A percentile compares a stretch with the other conserved stretches of the same genome.
Evolutionary conservation across 257 asterid species (phyloP).

Genomic region (Solanum chaucha): DNA sequence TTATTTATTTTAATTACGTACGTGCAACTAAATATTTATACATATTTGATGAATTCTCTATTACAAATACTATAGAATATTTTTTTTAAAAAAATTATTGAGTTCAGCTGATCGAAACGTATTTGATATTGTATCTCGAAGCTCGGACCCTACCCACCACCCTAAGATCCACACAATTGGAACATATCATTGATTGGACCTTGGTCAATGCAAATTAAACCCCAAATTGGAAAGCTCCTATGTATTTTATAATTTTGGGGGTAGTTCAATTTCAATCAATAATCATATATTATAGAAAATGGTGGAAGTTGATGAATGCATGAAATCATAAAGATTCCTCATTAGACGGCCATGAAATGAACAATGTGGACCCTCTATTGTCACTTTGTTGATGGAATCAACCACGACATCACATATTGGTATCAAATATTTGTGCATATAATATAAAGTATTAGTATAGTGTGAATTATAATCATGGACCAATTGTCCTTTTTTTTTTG

Average conservation of each 20-base stretch:
- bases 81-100: background rate
- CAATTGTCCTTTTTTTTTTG: background rate
- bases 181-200: conserved; percentile 17
- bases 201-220: conserved; percentile 7
- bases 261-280: background rate
- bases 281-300: conserved; percentile 6
- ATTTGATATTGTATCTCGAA: background rate
- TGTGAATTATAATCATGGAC: background rate
- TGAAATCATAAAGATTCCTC: conserved; percentile 58
- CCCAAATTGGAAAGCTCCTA: conserved; percentile 25
- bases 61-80: background rate
- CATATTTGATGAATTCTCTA: background rate
- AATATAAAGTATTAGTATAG: background rate
- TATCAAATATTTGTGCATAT: conserved; percentile 17
- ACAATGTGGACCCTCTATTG: conserved; percentile 38
- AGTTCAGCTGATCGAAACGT: background rate
- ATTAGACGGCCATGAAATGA: conserved; percentile 61
- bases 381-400: conserved; percentile 49
- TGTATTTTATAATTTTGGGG: background rate
- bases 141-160: conserved; percentile 5
- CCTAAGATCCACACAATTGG: conserved; percentile 14
- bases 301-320: conserved; percentile 40
- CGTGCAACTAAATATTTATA: background rate
- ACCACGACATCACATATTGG: conserved; percentile 29
- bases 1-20: background rate